These are phyloP conservation scores for Terfezia boudieri DNA, from an alignment of 495 filamentous ascomycete genomes.

Conservation along the genomic window DNA sequence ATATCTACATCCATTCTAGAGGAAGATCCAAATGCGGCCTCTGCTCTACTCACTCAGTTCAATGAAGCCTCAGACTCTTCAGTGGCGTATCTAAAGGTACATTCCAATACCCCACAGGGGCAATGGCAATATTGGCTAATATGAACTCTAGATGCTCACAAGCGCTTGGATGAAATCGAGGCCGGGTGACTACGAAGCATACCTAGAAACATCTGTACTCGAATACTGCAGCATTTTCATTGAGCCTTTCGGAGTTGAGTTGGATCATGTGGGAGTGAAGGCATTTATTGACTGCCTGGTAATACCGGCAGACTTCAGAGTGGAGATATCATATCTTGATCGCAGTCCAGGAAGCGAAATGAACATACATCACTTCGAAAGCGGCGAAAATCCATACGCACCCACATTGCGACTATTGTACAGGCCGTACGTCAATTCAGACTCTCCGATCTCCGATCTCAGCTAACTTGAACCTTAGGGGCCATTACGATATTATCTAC, in stretches of 20 bases:
- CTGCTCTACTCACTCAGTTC: constrained; percentile 46
- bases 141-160: constrained; percentile 48
- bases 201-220: constrained; percentile 28
- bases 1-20: constrained; percentile 30
- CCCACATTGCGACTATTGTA: constrained; percentile 35
- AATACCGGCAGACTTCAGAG: constrained; percentile 51
- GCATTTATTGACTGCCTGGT: constrained; percentile 60
- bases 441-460: no score
- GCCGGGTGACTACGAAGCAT: constrained; percentile 42
- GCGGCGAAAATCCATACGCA: constrained; percentile 30
- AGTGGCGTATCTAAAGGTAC: constrained; percentile 47
- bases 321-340: constrained; percentile 83
- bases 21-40: constrained; percentile 33
- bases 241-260: constrained; percentile 56
- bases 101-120: constrained; percentile 4
- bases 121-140: background rate
- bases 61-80: constrained; percentile 52
- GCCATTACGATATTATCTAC: constrained; percentile 92
- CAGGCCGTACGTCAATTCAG: constrained; percentile 34
- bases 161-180: constrained; percentile 69
- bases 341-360: constrained; percentile 59
- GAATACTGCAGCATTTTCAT: constrained; percentile 48
- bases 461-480: constrained; percentile 24
- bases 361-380: constrained; percentile 50
- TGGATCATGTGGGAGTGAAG: constrained; percentile 67